Evolutionary conservation across 768 basidiomycete species (phyloP).

Genomic region (Crepidotus variabilis): DNA sequence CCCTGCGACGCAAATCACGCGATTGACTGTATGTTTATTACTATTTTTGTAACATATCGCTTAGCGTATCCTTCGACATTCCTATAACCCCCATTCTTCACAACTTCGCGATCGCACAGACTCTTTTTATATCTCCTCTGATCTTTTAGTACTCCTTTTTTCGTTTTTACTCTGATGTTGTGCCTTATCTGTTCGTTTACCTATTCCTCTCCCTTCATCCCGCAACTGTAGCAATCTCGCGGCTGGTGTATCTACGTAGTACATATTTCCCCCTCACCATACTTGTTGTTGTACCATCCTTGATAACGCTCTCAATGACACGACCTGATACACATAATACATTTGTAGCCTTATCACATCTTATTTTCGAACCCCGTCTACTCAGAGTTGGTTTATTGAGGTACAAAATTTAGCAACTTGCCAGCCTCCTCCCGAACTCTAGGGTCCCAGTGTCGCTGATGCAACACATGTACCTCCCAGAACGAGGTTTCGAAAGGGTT

Average conservation of each 20-base stretch:
- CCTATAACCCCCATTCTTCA: background rate
- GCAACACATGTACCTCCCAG: conserved; percentile 77
- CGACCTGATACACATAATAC: conserved; percentile 9
- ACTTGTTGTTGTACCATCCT: conserved; percentile 4
- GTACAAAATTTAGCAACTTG: conserved; percentile 44
- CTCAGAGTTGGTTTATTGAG: conserved; percentile 11
- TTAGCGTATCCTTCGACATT: conserved; percentile 6
- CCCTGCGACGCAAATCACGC: conserved; percentile 13
- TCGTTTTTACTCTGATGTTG: background rate
- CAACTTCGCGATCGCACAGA: background rate
- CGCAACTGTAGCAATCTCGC: conserved; percentile 16
- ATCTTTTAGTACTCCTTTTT: conserved; percentile 3
- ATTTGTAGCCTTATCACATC: conserved; percentile 7
- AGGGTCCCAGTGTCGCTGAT: conserved; percentile 59
- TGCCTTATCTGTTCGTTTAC: background rate
- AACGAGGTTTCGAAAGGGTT: conserved; percentile 82
- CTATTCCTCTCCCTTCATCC: conserved; percentile 9
- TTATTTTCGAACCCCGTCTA: background rate
- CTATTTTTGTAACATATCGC: conserved; percentile 16
- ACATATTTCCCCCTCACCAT: conserved; percentile 13
- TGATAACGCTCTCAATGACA: conserved; percentile 7
- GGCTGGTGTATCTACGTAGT: conserved; percentile 20
- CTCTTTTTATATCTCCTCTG: background rate
- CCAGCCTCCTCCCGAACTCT: conserved; percentile 64
- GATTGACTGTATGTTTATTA: conserved; percentile 24